These are phyloP conservation scores for Angophora floribunda DNA, from an alignment of 345 rosid genomes.

Conservation along the genomic window DNA sequence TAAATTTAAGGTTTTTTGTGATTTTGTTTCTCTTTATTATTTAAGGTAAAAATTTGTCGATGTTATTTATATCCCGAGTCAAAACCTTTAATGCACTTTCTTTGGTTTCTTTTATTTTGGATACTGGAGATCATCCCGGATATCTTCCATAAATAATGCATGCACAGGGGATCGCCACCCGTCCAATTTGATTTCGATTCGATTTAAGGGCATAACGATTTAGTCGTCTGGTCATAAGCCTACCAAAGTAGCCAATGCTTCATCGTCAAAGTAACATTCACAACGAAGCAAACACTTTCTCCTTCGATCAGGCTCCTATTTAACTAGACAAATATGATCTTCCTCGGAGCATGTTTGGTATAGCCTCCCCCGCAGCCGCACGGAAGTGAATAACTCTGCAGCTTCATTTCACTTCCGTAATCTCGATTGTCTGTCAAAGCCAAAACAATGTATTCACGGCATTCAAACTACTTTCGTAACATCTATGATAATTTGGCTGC, in stretches of 20 bases:
- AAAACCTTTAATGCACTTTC: background rate
- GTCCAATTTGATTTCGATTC: background rate
- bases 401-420: background rate
- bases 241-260: background rate
- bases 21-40: background rate
- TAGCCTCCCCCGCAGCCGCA: background rate
- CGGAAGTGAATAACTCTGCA: background rate
- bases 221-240: background rate
- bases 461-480: background rate
- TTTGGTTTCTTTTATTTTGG: background rate
- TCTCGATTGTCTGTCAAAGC: background rate
- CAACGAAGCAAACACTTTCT: background rate
- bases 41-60: accelerated
- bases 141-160: accelerated
- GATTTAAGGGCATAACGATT: background rate
- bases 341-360: background rate
- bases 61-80: accelerated
- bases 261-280: background rate
- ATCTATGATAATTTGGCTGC: background rate
- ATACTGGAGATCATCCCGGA: background rate
- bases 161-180: accelerated
- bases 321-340: background rate
- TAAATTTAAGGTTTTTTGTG: too few relatives aligned
- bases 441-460: background rate
- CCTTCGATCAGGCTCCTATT: background rate